These are phyloP conservation scores for Collybia mongolica DNA, from an alignment of 768 basidiomycete genomes.

Conservation along the genomic window DNA sequence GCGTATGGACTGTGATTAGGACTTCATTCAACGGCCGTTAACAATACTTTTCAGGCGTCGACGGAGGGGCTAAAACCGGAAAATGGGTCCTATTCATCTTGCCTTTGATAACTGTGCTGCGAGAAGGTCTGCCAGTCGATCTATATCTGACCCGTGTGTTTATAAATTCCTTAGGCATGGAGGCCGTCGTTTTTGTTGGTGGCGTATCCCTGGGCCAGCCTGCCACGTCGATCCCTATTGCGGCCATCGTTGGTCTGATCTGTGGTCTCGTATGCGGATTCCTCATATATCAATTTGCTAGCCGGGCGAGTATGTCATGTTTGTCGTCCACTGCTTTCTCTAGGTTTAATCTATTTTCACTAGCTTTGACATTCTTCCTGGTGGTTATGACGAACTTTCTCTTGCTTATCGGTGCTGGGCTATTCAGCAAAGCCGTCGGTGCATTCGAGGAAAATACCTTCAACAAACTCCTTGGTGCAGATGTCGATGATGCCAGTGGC, in stretches of 20 bases:
- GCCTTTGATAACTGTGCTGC: slow-evolving; percentile 87
- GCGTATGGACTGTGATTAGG: slow-evolving; percentile 29
- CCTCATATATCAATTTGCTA: slow-evolving; percentile 79
- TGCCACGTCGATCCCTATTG: slow-evolving; percentile 86
- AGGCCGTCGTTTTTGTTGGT: slow-evolving; percentile 92
- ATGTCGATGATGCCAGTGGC: slow-evolving; percentile 66
- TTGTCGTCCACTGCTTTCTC: neutral
- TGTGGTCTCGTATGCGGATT: slow-evolving; percentile 74
- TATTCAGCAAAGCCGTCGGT: slow-evolving; percentile 80
- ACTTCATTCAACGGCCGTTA: neutral
- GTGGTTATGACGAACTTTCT: slow-evolving; percentile 90
- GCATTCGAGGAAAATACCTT: slow-evolving; percentile 71
- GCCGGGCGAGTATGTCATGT: slow-evolving; percentile 55
- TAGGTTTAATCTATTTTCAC: neutral
- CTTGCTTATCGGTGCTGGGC: slow-evolving; percentile 90
- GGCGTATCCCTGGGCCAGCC: slow-evolving; percentile 86
- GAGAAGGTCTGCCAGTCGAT: slow-evolving; percentile 60
- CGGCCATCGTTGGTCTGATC: slow-evolving; percentile 82
- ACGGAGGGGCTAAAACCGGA: slow-evolving; percentile 49
- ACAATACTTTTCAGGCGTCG: slow-evolving; percentile 33
- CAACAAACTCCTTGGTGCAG: slow-evolving; percentile 65
- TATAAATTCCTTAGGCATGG: slow-evolving; percentile 50
- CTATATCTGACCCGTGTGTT: neutral
- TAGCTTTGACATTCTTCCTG: slow-evolving; percentile 84
- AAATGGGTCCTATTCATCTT: slow-evolving; percentile 90